phyloP scores from a whole-genome alignment of 371 early-diverging fungal genomes.

The Rhizopus arrhizus region DNA sequence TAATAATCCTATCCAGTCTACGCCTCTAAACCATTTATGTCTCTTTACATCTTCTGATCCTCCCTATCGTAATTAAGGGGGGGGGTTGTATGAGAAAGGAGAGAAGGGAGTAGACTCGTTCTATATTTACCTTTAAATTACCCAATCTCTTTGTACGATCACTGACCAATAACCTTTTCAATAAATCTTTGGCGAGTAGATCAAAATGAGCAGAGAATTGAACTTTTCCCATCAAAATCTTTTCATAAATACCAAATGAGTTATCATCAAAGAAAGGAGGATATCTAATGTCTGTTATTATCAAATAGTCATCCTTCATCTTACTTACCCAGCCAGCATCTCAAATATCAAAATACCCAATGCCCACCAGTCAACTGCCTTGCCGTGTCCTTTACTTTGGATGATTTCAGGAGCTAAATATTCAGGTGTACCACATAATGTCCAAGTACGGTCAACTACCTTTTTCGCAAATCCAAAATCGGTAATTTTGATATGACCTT shows the following conservation, averaged over 20 bases:
- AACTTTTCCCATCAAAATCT: conserved; percentile 85
- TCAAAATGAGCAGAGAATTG: conserved; percentile 90
- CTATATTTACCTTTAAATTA: conserved; percentile 62
- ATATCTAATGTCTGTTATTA: conserved; percentile 43
- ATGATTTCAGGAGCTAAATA: conserved; percentile 97
- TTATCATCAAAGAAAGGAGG: conserved; percentile 97
- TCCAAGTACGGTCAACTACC: conserved; percentile 74
- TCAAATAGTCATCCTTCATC: neutral
- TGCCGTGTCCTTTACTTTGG: conserved; percentile 91
- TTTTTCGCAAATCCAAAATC: conserved; percentile 94
- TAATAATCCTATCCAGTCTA: conserved; percentile 80
- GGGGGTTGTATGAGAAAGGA: neutral
- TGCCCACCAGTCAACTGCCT: conserved; percentile 97
- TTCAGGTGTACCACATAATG: conserved; percentile 98
- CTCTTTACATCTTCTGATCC: conserved; percentile 81
- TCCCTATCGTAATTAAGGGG: conserved; percentile 31
- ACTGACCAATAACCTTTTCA: conserved; percentile 83
- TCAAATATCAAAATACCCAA: conserved; percentile 95
- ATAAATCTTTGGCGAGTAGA: conserved; percentile 84
- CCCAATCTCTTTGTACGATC: conserved; percentile 87
- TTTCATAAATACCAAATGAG: conserved; percentile 88
- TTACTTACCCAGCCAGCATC: conserved; percentile 77
- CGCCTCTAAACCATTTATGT: conserved; percentile 85
- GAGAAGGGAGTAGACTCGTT: neutral
- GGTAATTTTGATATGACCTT: conserved; percentile 90